A percentile compares a stretch with the other conserved stretches of the same genome.
Evolutionary conservation across 2,329 filamentous ascomycete species (phyloP).

Genomic region (Aspergillus puulaauensis): DNA sequence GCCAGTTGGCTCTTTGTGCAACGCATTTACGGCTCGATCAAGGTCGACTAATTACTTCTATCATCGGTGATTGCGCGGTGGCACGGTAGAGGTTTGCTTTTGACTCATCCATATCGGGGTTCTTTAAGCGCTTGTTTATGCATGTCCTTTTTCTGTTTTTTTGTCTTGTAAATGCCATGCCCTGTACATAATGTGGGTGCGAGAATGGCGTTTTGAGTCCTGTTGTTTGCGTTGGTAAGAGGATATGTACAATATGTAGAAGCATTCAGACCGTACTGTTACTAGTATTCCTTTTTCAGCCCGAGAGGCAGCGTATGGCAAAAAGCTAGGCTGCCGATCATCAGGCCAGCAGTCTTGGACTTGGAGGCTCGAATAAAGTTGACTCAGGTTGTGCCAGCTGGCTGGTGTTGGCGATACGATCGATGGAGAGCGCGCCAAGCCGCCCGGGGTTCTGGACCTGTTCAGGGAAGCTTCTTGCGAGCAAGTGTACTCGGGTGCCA

Average conservation of each 20-base stretch:
- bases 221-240: neutral
- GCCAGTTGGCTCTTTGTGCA: constrained; percentile 91
- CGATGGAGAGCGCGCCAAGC: constrained; percentile 19
- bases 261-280: neutral
- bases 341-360: neutral
- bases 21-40: constrained; percentile 96
- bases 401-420: neutral
- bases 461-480: constrained; percentile 17
- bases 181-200: constrained; percentile 18
- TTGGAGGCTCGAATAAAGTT: neutral
- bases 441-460: constrained; percentile 18
- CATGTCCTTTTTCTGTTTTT: neutral
- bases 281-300: neutral
- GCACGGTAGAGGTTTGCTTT: neutral
- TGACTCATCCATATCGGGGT: neutral
- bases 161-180: constrained; percentile 1
- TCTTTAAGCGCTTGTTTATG: constrained; percentile 5
- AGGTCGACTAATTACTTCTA: constrained; percentile 71
- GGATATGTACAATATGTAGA: constrained; percentile 5
- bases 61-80: neutral
- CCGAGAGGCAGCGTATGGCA: neutral
- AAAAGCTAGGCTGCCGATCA: neutral
- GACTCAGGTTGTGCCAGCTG: neutral
- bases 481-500: constrained; percentile 10
- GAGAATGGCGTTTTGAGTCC: constrained; percentile 9